Evolutionary conservation across 495 filamentous ascomycete species (phyloP).

Genomic region (Astrothelium macrocarpum): DNA sequence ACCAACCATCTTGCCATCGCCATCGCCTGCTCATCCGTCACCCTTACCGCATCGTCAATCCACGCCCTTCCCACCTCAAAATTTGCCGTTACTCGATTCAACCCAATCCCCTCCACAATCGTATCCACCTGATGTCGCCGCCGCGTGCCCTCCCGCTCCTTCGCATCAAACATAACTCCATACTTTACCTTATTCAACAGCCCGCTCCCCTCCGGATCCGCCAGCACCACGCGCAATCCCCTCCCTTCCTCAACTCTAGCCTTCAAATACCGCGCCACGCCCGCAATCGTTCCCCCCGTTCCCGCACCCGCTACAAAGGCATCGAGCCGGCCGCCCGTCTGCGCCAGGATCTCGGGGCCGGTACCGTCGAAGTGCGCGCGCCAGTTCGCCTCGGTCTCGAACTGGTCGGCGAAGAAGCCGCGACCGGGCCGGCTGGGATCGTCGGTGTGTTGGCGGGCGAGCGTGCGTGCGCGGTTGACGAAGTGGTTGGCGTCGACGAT

Average conservation of each 20-base stretch:
- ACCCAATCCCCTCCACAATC: conserved; percentile 91
- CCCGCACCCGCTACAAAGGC: conserved; percentile 95
- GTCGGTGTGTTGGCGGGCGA: conserved; percentile 60
- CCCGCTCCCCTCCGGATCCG: conserved; percentile 90
- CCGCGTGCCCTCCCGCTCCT: conserved; percentile 82
- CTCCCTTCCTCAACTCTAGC: neutral
- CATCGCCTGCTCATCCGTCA: conserved; percentile 85
- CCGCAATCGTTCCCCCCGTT: conserved; percentile 88
- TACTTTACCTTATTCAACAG: conserved; percentile 82
- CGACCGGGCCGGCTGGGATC: conserved; percentile 39
- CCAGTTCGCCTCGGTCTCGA: conserved; percentile 84
- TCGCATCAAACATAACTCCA: conserved; percentile 89
- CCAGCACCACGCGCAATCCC: conserved; percentile 64
- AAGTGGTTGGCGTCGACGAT: conserved; percentile 88
- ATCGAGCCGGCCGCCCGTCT: conserved; percentile 67
- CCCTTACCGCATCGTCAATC: conserved; percentile 81
- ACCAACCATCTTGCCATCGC: conserved; percentile 92
- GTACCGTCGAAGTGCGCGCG: conserved; percentile 71
- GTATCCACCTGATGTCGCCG: conserved; percentile 86
- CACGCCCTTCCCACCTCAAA: conserved; percentile 77
- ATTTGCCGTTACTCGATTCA: conserved; percentile 85
- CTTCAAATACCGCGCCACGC: conserved; percentile 75
- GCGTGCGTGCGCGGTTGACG: conserved; percentile 79
- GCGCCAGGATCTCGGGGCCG: conserved; percentile 76
- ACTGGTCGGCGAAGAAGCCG: conserved; percentile 95